A percentile compares a stretch with the other conserved stretches of the same genome.
Conservation (phyloP, 2,329 filamentous ascomycete genomes). For the Tolypocladium tundrense region DNA sequence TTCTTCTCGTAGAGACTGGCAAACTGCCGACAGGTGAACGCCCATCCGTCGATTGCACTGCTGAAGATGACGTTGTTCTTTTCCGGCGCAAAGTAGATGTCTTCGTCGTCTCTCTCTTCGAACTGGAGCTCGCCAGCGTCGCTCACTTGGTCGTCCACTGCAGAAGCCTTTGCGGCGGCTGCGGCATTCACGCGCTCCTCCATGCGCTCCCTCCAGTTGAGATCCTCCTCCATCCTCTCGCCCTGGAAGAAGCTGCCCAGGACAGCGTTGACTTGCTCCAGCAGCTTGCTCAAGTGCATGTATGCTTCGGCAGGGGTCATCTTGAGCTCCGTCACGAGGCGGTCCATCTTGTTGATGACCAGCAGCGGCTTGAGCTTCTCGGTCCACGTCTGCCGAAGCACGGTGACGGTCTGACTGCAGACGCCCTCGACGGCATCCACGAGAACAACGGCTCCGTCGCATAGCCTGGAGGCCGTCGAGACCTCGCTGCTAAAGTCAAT, state of each 20-base stretch:
- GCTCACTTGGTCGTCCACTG: constrained; percentile 35
- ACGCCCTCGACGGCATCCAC: constrained; percentile 97
- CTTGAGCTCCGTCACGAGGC: constrained; percentile 85
- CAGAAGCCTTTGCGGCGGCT: constrained; percentile 49
- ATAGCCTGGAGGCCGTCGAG: constrained; percentile 86
- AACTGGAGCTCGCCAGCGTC: constrained; percentile 57
- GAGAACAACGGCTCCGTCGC: constrained; percentile 86
- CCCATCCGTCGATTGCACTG: constrained; percentile 98
- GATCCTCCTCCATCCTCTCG: constrained; percentile 95
- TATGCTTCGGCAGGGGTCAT: constrained; percentile 89
- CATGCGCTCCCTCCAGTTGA: constrained; percentile 89
- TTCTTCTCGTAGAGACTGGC: constrained; percentile 93
- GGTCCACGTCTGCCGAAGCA: constrained; percentile 87
- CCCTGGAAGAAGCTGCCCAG: constrained; percentile 97
- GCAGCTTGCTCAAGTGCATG: constrained; percentile 73
- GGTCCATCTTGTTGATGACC: constrained; percentile 97
- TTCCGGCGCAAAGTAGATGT: constrained; percentile 95
- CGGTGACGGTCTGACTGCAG: constrained; percentile 96
- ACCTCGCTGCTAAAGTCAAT: constrained; percentile 99
- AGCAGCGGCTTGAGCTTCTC: constrained; percentile 91
- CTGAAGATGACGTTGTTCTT: constrained; percentile 99
- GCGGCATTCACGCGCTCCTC: constrained; percentile 73
- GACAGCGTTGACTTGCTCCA: constrained; percentile 96
- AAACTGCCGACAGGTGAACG: constrained; percentile 92
- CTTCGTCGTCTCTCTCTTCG: constrained; percentile 88